Percentiles rank a stretch among this genome's conserved stretches.
phyloP scores from a whole-genome alignment of 495 filamentous ascomycete genomes.

The Collariella sp. region DNA sequence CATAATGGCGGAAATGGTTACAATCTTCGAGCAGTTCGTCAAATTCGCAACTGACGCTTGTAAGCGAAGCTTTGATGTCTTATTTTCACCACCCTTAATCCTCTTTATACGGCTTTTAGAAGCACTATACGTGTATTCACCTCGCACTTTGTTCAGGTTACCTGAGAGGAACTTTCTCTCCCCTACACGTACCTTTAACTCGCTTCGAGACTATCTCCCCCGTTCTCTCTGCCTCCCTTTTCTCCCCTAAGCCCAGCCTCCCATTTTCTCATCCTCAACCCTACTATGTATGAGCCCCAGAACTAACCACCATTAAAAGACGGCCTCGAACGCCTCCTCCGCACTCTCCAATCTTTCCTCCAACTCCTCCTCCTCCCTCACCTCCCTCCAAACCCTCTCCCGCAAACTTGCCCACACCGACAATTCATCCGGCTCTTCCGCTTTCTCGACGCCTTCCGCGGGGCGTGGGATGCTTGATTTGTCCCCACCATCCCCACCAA shows the following conservation, averaged over 20 bases:
- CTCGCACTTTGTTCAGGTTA: too few species aligned
- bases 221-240: too few species aligned
- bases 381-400: neutral
- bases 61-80: conserved; percentile 7
- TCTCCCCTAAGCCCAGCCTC: too few species aligned
- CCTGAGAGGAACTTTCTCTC: too few species aligned
- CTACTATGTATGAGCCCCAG: too few species aligned
- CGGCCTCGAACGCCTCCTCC: conserved; percentile 56
- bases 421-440: conserved; percentile 47
- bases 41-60: conserved; percentile 39
- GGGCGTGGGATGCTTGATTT: conserved; percentile 31
- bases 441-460: conserved; percentile 51
- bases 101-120: too few species aligned
- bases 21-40: conserved; percentile 33
- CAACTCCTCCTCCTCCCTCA: conserved; percentile 14
- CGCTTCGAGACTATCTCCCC: too few species aligned
- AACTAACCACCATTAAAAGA: conserved; percentile 19
- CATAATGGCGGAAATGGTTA: conserved; percentile 4
- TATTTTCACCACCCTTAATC: too few species aligned
- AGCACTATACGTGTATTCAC: too few species aligned
- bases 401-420: conserved; percentile 2
- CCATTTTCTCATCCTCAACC: too few species aligned
- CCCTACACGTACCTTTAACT: too few species aligned
- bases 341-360: conserved; percentile 48
- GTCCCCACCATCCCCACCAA: too few species aligned